These are phyloP conservation scores for Diplodia corticola DNA, from an alignment of 2,329 filamentous ascomycete species.

Conservation along the genomic window DNA sequence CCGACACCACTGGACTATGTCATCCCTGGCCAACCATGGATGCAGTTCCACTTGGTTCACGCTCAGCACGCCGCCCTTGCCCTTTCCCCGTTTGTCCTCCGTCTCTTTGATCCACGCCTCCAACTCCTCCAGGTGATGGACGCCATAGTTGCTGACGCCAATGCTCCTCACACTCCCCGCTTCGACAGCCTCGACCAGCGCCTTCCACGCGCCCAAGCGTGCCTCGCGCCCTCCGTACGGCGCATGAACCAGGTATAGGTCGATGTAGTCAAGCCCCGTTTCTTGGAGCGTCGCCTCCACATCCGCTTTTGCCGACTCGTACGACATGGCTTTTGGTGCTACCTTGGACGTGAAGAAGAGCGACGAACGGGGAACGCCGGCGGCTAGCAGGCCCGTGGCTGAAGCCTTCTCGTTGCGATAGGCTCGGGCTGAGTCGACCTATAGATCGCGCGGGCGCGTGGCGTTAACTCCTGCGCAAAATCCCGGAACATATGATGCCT, in stretches of 20 bases:
- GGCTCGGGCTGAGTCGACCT: constrained; percentile 50
- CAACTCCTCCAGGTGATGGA: constrained; percentile 56
- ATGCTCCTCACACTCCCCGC: constrained; percentile 55
- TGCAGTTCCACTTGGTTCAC: constrained; percentile 85
- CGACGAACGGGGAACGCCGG: constrained; percentile 23
- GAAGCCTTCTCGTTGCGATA: constrained; percentile 49
- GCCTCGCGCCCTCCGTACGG: constrained; percentile 54
- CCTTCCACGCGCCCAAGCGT: constrained; percentile 54
- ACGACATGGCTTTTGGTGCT: constrained; percentile 59
- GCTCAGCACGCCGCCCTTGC: constrained; percentile 68
- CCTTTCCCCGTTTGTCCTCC: constrained; percentile 56
- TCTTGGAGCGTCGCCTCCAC: constrained; percentile 43
- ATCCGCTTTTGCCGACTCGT: constrained; percentile 44
- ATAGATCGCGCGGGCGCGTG: constrained; percentile 46
- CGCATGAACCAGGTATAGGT: constrained; percentile 52
- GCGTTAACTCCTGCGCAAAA: background rate
- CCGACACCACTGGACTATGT: constrained; percentile 76
- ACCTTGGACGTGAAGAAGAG: constrained; percentile 42
- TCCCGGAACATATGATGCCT: background rate
- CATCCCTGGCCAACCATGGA: constrained; percentile 78
- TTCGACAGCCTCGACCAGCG: constrained; percentile 55
- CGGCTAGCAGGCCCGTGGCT: constrained; percentile 34
- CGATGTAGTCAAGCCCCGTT: constrained; percentile 42
- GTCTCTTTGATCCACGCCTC: constrained; percentile 59
- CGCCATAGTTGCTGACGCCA: constrained; percentile 57